These are phyloP conservation scores for Cystofilobasidium macerans DNA, from an alignment of 768 basidiomycete species.

Conservation along the genomic window DNA sequence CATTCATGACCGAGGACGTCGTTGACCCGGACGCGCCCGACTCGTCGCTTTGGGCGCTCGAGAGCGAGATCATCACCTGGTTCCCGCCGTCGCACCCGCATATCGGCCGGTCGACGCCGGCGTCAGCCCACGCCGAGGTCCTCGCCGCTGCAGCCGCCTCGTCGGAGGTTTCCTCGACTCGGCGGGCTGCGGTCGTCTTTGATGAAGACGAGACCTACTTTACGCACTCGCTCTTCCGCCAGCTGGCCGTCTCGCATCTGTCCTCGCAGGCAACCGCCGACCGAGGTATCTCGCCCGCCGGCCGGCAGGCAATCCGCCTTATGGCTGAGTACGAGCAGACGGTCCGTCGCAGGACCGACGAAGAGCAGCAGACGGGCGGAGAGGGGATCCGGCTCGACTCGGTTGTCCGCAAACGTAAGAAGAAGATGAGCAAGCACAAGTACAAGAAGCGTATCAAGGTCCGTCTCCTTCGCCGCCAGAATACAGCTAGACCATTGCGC, in stretches of 20 bases:
- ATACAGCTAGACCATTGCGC: too few species aligned
- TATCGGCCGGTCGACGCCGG: neutral
- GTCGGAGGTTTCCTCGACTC: neutral
- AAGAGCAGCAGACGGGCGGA: neutral
- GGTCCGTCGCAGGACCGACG: too few species aligned
- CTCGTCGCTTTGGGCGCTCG: neutral
- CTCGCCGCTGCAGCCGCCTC: neutral
- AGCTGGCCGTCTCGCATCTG: neutral
- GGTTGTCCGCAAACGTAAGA: constrained; percentile 7
- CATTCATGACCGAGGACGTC: too few species aligned
- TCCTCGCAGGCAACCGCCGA: neutral
- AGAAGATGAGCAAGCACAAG: constrained; percentile 19
- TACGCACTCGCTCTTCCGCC: neutral
- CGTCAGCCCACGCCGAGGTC: neutral
- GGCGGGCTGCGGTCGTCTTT: neutral
- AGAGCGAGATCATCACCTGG: constrained; percentile 5
- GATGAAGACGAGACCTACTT: neutral
- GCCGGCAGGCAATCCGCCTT: neutral
- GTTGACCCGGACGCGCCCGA: neutral
- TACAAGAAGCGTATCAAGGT: constrained; percentile 10
- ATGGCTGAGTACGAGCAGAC: too few species aligned
- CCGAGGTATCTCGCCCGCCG: neutral
- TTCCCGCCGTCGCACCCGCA: neutral
- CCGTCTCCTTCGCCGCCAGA: neutral
- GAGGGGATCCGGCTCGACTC: neutral